Percentiles rank a stretch among this genome's conserved stretches.
Evolutionary conservation across 1,284 basidiomycete species (phyloP).

Genomic region (Mycena sp.): DNA sequence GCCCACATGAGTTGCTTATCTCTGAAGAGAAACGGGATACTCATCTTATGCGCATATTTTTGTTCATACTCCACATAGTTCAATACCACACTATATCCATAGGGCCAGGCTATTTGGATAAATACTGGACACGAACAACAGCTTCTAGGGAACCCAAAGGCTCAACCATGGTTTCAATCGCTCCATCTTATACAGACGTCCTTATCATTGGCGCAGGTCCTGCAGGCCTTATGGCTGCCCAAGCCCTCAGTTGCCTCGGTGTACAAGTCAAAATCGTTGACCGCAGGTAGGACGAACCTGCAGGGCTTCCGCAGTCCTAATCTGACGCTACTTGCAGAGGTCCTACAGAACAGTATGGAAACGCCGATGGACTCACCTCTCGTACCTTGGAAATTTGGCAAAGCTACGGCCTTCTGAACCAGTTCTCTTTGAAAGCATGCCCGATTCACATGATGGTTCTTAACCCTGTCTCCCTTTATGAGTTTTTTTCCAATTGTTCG

Average conservation of each 20-base stretch:
- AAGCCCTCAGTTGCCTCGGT: background rate
- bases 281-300: background rate
- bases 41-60: too few species aligned
- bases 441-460: constrained; percentile 8
- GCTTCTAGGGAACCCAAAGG: too few species aligned
- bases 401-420: constrained; percentile 36
- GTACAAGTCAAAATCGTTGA: constrained; percentile 7
- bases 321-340: constrained; percentile 1
- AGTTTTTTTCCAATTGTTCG: background rate
- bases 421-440: constrained; percentile 10
- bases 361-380: constrained; percentile 42
- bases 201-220: constrained; percentile 7
- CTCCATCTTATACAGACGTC: constrained; percentile 5
- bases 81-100: too few species aligned
- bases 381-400: constrained; percentile 41
- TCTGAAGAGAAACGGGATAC: too few species aligned
- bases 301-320: background rate
- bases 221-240: background rate
- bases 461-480: background rate
- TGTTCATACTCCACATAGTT: too few species aligned
- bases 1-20: too few species aligned
- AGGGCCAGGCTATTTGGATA: too few species aligned
- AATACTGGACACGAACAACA: too few species aligned
- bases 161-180: constrained; percentile 46
- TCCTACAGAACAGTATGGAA: constrained; percentile 30